Evolutionary conservation across 305 asterid genomes (phyloP), one percentile per base, ranked within the genome.

Genomic region (Fraxinus greggii): DNA sequence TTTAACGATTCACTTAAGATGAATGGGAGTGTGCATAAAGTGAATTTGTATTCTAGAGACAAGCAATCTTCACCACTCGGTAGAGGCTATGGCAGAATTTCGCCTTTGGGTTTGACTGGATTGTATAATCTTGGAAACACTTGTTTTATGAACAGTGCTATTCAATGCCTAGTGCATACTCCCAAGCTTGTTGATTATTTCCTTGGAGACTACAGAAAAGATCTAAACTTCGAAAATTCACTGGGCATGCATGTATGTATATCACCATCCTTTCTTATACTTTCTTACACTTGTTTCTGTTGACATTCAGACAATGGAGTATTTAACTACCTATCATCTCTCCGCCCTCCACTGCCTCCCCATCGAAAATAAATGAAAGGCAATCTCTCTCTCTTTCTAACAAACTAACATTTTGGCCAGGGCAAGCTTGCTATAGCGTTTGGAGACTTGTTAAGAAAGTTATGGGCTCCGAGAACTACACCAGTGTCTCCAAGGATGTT

Each of bases 341-440:
- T 24, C 17, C 2, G 72, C 32, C 28, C 51, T 35, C 21, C 76
- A n/a, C 35, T 8, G 7, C 38, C 78, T 40, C 15, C 65, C 76
- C 28, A 29, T 54, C 74, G 72, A 65, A 24, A 26, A 63, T 26
- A 24, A 13, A 67, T 67, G 33, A 29, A 32, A 32, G 23, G 31
- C 26, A 31, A 31, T 13, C 5, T 70, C 70, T 1, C 29, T 79
- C 56, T 79, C 83, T 28, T 24, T 69, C 76, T 70, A 36, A 32
- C 76, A 31, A 31, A 70, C 76, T 79, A 78, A 83, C 35, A 78
- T 75, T 78, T 79, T 86, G 82, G 3, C 32, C 91, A 92, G 98
- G 98, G 98, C 21, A 87, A 91, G 87, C 97, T 94, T 82, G 97
- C 98, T 36, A 61, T 89, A 69, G 91, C 92, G 21, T 94, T 94